phyloP scores from a whole-genome alignment of 1,139 yeast species.

The Magnusiomyces ingens region DNA sequence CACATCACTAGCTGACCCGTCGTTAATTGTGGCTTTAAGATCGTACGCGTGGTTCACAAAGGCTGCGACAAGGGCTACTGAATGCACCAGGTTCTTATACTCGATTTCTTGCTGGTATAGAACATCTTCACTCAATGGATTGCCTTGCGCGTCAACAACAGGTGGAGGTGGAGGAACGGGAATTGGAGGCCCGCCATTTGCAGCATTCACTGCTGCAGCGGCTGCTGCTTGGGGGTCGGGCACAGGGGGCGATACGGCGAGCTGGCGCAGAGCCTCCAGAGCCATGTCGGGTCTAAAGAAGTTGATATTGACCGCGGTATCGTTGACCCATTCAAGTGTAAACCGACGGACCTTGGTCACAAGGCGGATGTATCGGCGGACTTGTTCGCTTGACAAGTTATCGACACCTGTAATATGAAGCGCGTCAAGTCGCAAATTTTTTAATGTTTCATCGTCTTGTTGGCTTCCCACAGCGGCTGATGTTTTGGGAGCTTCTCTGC shows the following conservation, averaged over 20 bases:
- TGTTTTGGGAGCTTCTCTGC: not conserved
- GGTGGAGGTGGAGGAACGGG: too few relatives aligned
- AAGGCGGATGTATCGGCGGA: conserved; percentile 48
- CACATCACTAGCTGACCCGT: conserved; percentile 44
- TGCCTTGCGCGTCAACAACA: too few relatives aligned
- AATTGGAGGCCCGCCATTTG: not conserved
- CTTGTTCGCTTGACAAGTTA: conserved; percentile 56
- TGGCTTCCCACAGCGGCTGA: not conserved
- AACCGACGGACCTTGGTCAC: conserved; percentile 42
- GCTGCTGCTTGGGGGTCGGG: not conserved
- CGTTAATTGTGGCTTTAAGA: conserved; percentile 34
- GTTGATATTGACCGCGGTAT: conserved; percentile 33
- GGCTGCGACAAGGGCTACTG: not conserved
- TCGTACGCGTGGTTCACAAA: not conserved
- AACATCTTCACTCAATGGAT: too few relatives aligned
- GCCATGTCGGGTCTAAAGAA: conserved; percentile 1
- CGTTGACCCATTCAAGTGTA: conserved; percentile 66
- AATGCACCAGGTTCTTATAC: not conserved
- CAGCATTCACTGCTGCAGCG: not conserved
- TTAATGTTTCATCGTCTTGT: not conserved
- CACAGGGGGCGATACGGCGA: conserved; percentile 1
- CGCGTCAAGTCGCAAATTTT: conserved; percentile 36
- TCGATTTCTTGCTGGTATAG: too few relatives aligned
- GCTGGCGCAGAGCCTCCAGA: not conserved
- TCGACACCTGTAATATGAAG: conserved; percentile 59